phyloP scores from a whole-genome alignment of 331 rosid species.

The Erythrophleum ivorense region DNA sequence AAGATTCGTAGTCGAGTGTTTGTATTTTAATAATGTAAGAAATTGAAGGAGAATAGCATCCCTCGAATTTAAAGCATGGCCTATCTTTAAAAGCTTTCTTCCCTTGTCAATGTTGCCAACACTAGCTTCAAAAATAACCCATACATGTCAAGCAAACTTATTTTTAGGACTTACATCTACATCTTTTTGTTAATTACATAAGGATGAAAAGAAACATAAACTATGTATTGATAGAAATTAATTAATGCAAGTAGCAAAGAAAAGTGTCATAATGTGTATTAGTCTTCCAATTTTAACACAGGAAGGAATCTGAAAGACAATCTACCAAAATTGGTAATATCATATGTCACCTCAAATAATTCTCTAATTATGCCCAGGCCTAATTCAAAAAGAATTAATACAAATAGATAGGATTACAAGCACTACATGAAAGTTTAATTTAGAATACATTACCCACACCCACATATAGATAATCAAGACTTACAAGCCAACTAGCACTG shows the following conservation, averaged over 20 bases:
- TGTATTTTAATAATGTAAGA: slow-evolving; percentile 89
- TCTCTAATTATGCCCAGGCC: slow-evolving; percentile 99
- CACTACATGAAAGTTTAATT: slow-evolving; percentile 26
- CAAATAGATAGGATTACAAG: slow-evolving; percentile 21
- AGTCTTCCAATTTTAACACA: slow-evolving; percentile 20
- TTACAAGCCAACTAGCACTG: slow-evolving; percentile 99
- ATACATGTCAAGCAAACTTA: slow-evolving; percentile 95
- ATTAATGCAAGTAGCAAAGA: neutral
- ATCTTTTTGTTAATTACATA: slow-evolving; percentile 62
- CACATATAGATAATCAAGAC: slow-evolving; percentile 39
- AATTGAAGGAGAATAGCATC: slow-evolving; percentile 95
- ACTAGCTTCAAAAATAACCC: slow-evolving; percentile 93
- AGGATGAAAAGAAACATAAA: slow-evolving; percentile 29
- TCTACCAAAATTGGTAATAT: neutral
- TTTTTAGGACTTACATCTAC: slow-evolving; percentile 96
- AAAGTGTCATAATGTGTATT: too few species aligned
- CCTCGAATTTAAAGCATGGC: slow-evolving; percentile 90
- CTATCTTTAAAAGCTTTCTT: slow-evolving; percentile 83
- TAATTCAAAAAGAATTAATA: slow-evolving; percentile 36
- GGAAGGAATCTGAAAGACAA: slow-evolving; percentile 24
- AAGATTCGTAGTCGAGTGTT: slow-evolving; percentile 74
- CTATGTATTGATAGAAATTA: neutral
- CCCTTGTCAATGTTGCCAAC: slow-evolving; percentile 73
- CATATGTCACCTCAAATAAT: slow-evolving; percentile 77
- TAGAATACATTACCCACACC: slow-evolving; percentile 23